phyloP scores from a whole-genome alignment of 2,329 filamentous ascomycete genomes.

The Pseudogymnoascus sp. region DNA sequence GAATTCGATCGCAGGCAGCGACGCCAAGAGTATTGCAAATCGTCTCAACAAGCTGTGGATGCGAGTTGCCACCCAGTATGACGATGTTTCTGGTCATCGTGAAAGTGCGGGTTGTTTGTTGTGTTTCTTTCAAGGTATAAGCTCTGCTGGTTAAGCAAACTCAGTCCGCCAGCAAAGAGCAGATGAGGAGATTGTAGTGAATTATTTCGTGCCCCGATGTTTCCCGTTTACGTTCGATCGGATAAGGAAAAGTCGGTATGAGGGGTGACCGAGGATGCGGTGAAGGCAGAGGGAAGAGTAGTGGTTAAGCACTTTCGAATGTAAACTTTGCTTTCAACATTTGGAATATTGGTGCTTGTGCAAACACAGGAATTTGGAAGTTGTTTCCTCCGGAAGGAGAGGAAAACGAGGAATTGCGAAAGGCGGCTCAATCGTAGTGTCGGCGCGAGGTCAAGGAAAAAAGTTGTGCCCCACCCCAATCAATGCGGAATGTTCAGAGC shows the following conservation, averaged over 20 bases:
- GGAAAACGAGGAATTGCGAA: constrained; percentile 6
- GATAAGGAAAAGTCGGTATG: constrained; percentile 5
- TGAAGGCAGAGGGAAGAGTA: constrained; percentile 3
- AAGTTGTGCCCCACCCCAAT: constrained; percentile 7
- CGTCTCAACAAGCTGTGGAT: constrained; percentile 75
- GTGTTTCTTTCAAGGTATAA: background rate
- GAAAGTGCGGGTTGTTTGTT: background rate
- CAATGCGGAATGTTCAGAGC: constrained; percentile 2
- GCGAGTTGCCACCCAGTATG: constrained; percentile 85
- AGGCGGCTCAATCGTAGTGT: constrained; percentile 5
- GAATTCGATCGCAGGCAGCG: constrained; percentile 71
- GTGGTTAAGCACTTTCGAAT: constrained; percentile 10
- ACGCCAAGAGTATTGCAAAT: constrained; percentile 87
- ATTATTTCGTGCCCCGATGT: background rate
- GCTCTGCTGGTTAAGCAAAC: background rate
- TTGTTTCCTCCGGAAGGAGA: background rate
- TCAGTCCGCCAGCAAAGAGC: background rate
- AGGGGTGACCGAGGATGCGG: constrained; percentile 1
- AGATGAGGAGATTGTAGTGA: background rate
- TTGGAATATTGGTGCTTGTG: constrained; percentile 8
- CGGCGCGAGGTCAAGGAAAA: constrained; percentile 7
- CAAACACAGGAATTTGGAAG: background rate
- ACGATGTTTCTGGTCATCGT: constrained; percentile 91
- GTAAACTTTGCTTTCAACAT: constrained; percentile 8
- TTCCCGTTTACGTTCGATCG: constrained; percentile 6